Evolutionary conservation across 441 rosid genomes (phyloP), one percentile per base, ranked within the genome.

Genomic region (Corymbia calophylla): DNA sequence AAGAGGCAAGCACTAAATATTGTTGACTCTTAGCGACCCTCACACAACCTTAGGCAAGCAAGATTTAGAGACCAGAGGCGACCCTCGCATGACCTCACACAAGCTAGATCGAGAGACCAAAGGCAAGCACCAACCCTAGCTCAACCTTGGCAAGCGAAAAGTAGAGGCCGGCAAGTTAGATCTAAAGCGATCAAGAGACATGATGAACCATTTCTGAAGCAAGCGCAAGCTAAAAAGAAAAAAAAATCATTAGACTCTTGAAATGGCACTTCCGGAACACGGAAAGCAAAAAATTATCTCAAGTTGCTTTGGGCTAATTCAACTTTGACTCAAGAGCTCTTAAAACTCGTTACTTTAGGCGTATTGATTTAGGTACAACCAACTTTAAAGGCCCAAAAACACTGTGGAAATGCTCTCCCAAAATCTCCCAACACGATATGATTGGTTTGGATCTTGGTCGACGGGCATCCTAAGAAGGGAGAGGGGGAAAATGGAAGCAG

Each of bases 131-230:
- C 73, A 15, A n/a, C 35, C 35, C 73, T 64, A n/a, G 39, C 3
- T 0, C 0, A 0, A 64, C 19, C 70, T n/a, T 62, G 9, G 1
- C 29, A 35, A 62, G 32, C 1, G 3, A 9, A 2, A 0, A 32
- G 23, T 18, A 9, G 25, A 68, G 80, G 23, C 11, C 1, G 0
- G 1, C 27, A 19, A 70, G 27, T 13, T 18, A 70, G 81, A 35
- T 70, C 0, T 70, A 4, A 19, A 70, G 48, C 2, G 0, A 70
- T 2, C 7, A 35, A 70, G 27, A 70, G 81, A 35, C 11, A 25
- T 3, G 2, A 10, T 19, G 9, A 19, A 70, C 2, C 21, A 12
- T 19, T 39, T 70, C 1, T 0, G 0, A 0, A 70, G 29, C 1
- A 1, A 70, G 49, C 29, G 1, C 2, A 10, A 19, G 29, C 11